Conservation (phyloP, 768 basidiomycete species). For the Melanogaster broomeanus region DNA sequence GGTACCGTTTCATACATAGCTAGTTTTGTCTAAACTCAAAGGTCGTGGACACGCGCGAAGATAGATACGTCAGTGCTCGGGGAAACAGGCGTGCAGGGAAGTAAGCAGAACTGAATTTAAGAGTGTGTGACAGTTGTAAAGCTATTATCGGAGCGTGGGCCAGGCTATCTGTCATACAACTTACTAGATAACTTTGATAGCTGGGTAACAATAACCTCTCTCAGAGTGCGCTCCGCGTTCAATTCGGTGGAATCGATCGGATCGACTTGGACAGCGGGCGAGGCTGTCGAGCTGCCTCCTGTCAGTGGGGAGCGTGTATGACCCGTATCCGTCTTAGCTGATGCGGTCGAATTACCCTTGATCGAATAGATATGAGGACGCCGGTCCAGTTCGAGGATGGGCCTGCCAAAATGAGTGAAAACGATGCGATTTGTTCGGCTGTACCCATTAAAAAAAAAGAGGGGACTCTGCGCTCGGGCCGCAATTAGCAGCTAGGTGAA, state of each 20-base stretch:
- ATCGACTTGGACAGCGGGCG: no score
- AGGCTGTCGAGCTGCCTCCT: no score
- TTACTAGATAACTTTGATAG: no score
- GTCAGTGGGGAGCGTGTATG: conserved; percentile 4
- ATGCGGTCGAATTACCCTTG: background rate
- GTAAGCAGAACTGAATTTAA: conserved; percentile 2
- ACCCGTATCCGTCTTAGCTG: no score
- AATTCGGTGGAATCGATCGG: no score
- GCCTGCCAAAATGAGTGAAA: background rate
- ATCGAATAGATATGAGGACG: background rate
- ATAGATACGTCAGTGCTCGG: no score
- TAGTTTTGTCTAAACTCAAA: conserved; percentile 20
- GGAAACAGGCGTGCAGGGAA: conserved; percentile 11
- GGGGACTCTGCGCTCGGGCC: conserved; percentile 14
- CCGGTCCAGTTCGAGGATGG: conserved; percentile 4
- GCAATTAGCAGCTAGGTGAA: conserved; percentile 26
- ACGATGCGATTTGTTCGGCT: conserved; percentile 9
- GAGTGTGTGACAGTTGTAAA: conserved; percentile 5
- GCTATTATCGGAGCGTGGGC: background rate
- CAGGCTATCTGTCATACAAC: background rate
- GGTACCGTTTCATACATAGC: no score
- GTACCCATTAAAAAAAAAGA: conserved; percentile 15
- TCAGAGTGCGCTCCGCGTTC: conserved; percentile 28
- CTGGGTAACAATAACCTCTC: no score
- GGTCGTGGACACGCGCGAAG: conserved; percentile 9